Base-by-base conservation (phyloP, 306 rosid species). In the Gynostemma pentaphyllum region DNA sequence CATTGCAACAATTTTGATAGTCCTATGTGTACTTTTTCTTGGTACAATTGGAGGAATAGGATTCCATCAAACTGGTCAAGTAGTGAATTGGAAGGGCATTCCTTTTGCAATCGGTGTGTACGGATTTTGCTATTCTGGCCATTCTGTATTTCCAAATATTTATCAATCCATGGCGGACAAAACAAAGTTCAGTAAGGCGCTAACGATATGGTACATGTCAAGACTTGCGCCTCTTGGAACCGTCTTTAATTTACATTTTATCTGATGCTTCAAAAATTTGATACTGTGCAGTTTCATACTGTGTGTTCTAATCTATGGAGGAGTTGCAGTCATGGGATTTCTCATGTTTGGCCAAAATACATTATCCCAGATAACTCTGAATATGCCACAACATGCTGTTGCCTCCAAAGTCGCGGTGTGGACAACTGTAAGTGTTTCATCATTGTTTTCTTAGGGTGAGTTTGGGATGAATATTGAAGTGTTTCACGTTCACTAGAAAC, bases 141-240 rank as follows among this genome's bases (percentile, higher is more conserved):
- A 86, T 77, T 77, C 87, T 23, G 95, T 83, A 67, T 84, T 89
- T 66, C 95, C 91, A 30, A 89, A 89, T 68, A 80, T 89, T 57
- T 89, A 89, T 73, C 95, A 84, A 37, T 89, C 89, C 11, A 86
- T 89, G 95, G 87, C 85, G 32, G 71, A 82, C 74, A 89, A 84
- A 72, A 78, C 52, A 68, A 66, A 84, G 72, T 84, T 82, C 69
- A 80, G 65, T 62, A 70, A 68, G 53, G 90, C 94, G 22, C 12
- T 87, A 2, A 52, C 66, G 11, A 74, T 73, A 65, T 75, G 87
- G 81, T 81, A 56, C 44, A 19, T 21, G 24, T 50, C 23, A 37
- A 59, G 47, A 7, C 47, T 42, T 42, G 18, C 8, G 48, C 5
- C 24, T 10, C 9, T 62, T n/a, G 24, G 49, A 28, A 29, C 21